Evolutionary conservation across 192 early-diverging fungal genomes (phyloP).

Genomic region (Diversispora eburnea): DNA sequence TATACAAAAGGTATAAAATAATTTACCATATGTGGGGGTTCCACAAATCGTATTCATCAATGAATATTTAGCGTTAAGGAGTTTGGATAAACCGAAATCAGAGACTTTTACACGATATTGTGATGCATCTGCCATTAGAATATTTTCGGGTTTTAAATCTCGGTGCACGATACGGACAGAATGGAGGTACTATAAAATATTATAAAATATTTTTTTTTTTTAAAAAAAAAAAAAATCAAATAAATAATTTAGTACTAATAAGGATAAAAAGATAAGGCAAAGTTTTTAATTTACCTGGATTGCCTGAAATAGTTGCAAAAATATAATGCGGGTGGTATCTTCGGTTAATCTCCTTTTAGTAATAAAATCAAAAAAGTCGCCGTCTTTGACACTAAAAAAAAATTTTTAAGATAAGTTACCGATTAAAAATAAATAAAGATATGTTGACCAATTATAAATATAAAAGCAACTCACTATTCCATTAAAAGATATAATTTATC

Average conservation of each 20-base stretch:
- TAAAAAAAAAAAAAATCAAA: not conserved
- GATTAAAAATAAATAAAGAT: no score
- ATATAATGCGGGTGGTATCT: conserved; percentile 69
- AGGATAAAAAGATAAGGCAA: not conserved
- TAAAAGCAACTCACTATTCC: conserved; percentile 1
- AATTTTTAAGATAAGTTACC: not conserved
- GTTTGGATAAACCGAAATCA: conserved; percentile 91
- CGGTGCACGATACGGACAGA: conserved; percentile 82
- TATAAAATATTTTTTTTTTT: no score
- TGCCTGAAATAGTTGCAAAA: conserved; percentile 75
- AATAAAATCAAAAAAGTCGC: conserved; percentile 93
- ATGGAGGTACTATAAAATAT: conserved; percentile 70
- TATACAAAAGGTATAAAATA: not conserved
- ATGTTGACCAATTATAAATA: not conserved
- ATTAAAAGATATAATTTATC: conserved; percentile 15
- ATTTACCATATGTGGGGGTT: conserved; percentile 73
- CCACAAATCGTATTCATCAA: conserved; percentile 81
- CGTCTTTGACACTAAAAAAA: conserved; percentile 63
- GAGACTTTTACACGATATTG: conserved; percentile 78
- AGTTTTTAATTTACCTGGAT: conserved; percentile 43
- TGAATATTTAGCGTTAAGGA: conserved; percentile 45
- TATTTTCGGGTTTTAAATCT: conserved; percentile 89
- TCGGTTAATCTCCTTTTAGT: conserved; percentile 74
- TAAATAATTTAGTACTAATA: not conserved
- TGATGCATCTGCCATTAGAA: conserved; percentile 50